A percentile compares a stretch with the other conserved stretches of the same genome.
phyloP scores from a whole-genome alignment of 768 basidiomycete species.

The Pleurotus tuber-regium region DNA sequence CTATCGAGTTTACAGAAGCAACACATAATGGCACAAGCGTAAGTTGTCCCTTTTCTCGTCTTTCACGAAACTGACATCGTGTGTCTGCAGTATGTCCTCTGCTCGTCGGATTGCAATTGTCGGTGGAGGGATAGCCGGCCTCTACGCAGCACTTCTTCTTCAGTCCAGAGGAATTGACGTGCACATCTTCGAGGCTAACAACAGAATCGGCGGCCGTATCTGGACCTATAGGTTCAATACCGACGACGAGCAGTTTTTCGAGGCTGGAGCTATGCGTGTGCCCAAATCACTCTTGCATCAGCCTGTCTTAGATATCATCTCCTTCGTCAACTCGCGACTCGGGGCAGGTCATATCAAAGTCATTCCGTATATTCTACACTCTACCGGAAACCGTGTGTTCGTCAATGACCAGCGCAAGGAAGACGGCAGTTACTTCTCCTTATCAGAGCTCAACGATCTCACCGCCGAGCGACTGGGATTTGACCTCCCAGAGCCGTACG shows the following conservation, averaged over 20 bases:
- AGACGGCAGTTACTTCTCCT: not conserved
- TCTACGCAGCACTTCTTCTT: slow-evolving; percentile 7
- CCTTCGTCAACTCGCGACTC: not conserved
- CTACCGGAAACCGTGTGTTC: slow-evolving; percentile 1
- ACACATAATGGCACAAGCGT: not conserved
- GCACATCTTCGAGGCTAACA: slow-evolving; percentile 8
- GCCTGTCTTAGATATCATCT: slow-evolving; percentile 6
- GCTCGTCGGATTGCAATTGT: not conserved
- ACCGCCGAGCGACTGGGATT: slow-evolving; percentile 7
- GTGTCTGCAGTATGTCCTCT: not conserved
- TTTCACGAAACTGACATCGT: too few relatives aligned
- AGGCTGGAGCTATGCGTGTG: slow-evolving; percentile 18
- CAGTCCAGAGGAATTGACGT: slow-evolving; percentile 1
- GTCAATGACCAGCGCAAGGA: slow-evolving; percentile 1
- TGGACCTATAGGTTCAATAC: slow-evolving; percentile 14
- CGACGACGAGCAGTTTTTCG: slow-evolving; percentile 17
- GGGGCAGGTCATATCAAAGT: slow-evolving; percentile 1
- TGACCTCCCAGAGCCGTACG: not conserved
- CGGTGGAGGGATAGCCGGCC: slow-evolving; percentile 7
- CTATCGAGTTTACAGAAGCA: too few relatives aligned
- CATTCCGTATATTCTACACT: slow-evolving; percentile 6
- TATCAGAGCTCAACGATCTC: not conserved
- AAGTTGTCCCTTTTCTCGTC: too few relatives aligned
- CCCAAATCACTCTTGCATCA: slow-evolving; percentile 10
- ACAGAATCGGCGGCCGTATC: slow-evolving; percentile 15